phyloP scores from a whole-genome alignment of 306 rosid species.

The Trifolium dubium region DNA sequence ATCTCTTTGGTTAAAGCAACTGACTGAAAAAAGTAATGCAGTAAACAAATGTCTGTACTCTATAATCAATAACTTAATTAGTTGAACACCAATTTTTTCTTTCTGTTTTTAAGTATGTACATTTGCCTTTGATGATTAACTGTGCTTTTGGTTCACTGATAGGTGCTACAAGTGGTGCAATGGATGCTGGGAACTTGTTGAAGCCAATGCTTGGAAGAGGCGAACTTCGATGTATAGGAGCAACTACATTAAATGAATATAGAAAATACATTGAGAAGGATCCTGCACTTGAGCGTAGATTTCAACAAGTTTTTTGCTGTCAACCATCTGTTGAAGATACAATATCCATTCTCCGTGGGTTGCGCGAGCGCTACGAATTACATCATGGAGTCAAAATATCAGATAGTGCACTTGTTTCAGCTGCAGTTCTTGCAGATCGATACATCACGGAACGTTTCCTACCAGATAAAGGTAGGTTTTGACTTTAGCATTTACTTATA shows the following conservation, averaged over 20 bases:
- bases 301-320: conserved; percentile 90
- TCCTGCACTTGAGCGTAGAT: conserved; percentile 96
- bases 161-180: conserved; percentile 99
- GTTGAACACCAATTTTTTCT: neutral
- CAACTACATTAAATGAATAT: conserved; percentile 90
- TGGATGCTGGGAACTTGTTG: conserved; percentile 98
- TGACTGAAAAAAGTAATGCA: neutral
- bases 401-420: conserved; percentile 95
- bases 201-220: conserved; percentile 99
- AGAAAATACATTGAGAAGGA: conserved; percentile 96
- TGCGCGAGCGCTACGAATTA: conserved; percentile 95
- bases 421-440: conserved; percentile 91
- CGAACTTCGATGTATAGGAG: conserved; percentile 97
- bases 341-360: conserved; percentile 94
- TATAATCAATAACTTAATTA: neutral
- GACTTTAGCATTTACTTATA: neutral
- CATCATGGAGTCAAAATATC: conserved; percentile 99
- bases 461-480: conserved; percentile 84
- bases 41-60: neutral
- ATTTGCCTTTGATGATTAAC: conserved; percentile 2
- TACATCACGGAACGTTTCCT: conserved; percentile 90
- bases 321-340: conserved; percentile 96
- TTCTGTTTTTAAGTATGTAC: neutral
- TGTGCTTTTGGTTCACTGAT: conserved; percentile 35
- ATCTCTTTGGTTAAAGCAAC: conserved; percentile 15